A percentile compares a stretch with the other conserved stretches of the same genome.
These are phyloP conservation scores for Agrocybe pediades DNA, from an alignment of 768 basidiomycete species.

Conservation along the genomic window DNA sequence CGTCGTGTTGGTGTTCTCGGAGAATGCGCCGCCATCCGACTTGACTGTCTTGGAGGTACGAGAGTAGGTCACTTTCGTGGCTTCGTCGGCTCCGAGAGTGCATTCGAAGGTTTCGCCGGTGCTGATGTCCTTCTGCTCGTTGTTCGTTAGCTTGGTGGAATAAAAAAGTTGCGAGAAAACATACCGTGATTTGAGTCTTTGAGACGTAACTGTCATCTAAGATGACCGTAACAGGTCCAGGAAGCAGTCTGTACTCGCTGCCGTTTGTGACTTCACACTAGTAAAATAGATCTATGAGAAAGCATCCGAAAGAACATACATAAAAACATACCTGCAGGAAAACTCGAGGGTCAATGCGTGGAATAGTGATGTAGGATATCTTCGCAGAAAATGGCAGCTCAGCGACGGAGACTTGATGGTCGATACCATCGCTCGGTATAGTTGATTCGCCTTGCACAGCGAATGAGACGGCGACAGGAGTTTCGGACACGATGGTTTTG, in stretches of 20 bases:
- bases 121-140: constrained; percentile 41
- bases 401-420: constrained; percentile 59
- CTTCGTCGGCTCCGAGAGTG: constrained; percentile 51
- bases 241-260: constrained; percentile 56
- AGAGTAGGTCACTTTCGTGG: constrained; percentile 45
- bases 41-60: constrained; percentile 38
- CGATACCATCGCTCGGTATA: constrained; percentile 54
- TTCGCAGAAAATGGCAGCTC: constrained; percentile 46
- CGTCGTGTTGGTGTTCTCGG: constrained; percentile 44
- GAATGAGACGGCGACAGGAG: constrained; percentile 53
- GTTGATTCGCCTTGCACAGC: constrained; percentile 49
- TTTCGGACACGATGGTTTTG: constrained; percentile 49
- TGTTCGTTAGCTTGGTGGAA: background rate
- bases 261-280: constrained; percentile 57
- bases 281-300: background rate
- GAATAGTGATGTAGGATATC: constrained; percentile 50
- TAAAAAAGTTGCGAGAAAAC: constrained; percentile 7
- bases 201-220: constrained; percentile 60
- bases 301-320: background rate
- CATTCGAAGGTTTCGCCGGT: constrained; percentile 54
- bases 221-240: constrained; percentile 56
- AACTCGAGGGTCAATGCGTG: constrained; percentile 47
- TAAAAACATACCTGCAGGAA: constrained; percentile 46
- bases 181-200: constrained; percentile 46
- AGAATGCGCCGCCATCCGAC: constrained; percentile 40